Percentiles rank a stretch among this genome's conserved stretches.
These are phyloP conservation scores for Parasitella parasitica DNA, from an alignment of 371 early-diverging fungal genomes.

Conservation along the genomic window DNA sequence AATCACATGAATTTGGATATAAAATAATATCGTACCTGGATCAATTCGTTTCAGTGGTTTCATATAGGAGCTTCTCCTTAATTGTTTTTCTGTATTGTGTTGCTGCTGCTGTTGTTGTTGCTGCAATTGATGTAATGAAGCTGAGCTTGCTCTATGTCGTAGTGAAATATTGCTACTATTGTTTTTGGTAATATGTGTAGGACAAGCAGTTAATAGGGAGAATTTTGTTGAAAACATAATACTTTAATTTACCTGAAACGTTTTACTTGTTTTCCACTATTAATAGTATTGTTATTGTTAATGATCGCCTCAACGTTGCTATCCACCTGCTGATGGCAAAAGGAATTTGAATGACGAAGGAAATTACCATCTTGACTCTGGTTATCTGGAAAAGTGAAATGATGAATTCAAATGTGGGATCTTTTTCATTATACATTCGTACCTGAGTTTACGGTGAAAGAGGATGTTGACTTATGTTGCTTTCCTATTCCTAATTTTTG, in stretches of 20 bases:
- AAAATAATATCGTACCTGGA: slow-evolving; percentile 12
- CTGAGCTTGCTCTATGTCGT: slow-evolving; percentile 19
- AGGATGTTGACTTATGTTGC: slow-evolving; percentile 17
- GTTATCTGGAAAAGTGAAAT: neutral
- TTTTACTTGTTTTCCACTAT: slow-evolving; percentile 20
- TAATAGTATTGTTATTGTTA: neutral
- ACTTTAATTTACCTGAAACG: slow-evolving; percentile 18
- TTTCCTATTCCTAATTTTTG: slow-evolving; percentile 42
- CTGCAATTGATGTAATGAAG: slow-evolving; percentile 4
- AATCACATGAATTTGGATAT: slow-evolving; percentile 2
- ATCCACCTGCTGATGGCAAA: neutral
- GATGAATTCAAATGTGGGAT: neutral
- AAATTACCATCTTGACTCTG: neutral
- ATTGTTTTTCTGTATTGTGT: neutral
- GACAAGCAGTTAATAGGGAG: neutral
- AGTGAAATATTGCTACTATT: slow-evolving; percentile 8
- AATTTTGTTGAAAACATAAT: neutral
- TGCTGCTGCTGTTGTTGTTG: neutral
- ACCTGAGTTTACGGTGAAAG: neutral
- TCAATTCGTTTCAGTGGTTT: slow-evolving; percentile 6
- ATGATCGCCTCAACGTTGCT: neutral
- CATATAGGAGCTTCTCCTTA: slow-evolving; percentile 5
- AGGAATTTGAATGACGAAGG: slow-evolving; percentile 4
- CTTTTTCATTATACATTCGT: neutral
- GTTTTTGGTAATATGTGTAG: neutral